Base-by-base conservation (phyloP, 768 basidiomycete species). In the Mycena latifolia region DNA sequence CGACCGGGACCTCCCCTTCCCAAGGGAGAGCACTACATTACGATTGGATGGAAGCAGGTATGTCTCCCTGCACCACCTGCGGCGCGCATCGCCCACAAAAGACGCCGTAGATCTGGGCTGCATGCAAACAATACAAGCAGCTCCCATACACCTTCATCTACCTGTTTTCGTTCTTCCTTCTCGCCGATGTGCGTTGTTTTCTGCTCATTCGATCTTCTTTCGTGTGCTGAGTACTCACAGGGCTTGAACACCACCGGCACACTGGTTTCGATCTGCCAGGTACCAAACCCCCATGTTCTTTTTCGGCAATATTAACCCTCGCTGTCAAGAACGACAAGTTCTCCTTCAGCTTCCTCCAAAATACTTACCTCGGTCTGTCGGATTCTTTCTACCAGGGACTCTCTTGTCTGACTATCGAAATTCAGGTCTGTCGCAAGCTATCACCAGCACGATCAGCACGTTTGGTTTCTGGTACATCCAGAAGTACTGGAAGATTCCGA, bases 1-100 rank as follows among this genome's bases (percentile, higher is more conserved):
- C 88, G 94, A 11, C 90, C 92, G 3, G 94, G 94, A 0, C 92
- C 93, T 56, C 78, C 88, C 15, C 79, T 96, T 24, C 94, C 94
- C 0, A 89, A 89, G 69, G 89, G 89, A 53, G 89, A 94, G 68
- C 85, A 77, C 63, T 95, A 95, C 71, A 65, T 94, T 28, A 93
- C 92, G 0, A 86, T 96, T 48, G 94, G 94, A 46, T 95, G 92
- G 91, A 94, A 92, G 73, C 93, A 94, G 82, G 91, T 88, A 62
- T n/a, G 76, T 72, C 2, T 28, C 3, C 46, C 43, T 45, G 15
- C 33, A n/a, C 12, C 28, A 27, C 24, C n/a, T 31, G 9, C 33
- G 22, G 18, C 27, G 35, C 10, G 24, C 2, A 53, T 18, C 12
- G 3, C 48, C 31, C 6, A 31, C 28, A 45, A 18, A 29, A 64